Percentiles rank a stretch among this genome's conserved stretches.
phyloP scores from a whole-genome alignment of 1,284 basidiomycete species.

The Fomitiporia mediterranea region DNA sequence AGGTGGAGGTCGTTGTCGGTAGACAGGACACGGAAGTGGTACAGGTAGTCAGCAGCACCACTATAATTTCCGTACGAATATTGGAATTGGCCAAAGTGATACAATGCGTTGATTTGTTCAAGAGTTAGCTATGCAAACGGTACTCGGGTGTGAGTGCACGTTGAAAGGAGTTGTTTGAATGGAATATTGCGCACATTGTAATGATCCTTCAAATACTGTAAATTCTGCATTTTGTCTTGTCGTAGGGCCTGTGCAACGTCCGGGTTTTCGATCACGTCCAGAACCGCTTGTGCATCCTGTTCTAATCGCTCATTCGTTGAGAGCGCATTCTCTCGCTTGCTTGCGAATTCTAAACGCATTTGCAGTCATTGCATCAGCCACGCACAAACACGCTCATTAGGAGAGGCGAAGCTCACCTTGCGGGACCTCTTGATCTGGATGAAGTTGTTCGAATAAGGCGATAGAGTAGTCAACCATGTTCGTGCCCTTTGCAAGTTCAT shows the following conservation, averaged over 20 bases:
- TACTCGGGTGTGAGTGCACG: conserved; percentile 14
- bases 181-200: conserved; percentile 61
- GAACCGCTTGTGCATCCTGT: conserved; percentile 86
- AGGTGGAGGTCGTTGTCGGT: conserved; percentile 89
- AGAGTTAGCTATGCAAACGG: conserved; percentile 66
- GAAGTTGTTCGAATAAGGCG: conserved; percentile 71
- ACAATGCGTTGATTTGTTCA: conserved; percentile 93
- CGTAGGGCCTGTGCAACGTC: conserved; percentile 87
- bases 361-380: not conserved
- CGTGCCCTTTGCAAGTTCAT: conserved; percentile 95
- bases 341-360: conserved; percentile 63
- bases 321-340: conserved; percentile 77
- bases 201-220: conserved; percentile 91
- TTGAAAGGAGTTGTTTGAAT: conserved; percentile 6
- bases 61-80: conserved; percentile 97
- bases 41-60: conserved; percentile 94
- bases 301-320: conserved; percentile 81
- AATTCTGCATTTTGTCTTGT: conserved; percentile 96
- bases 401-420: conserved; percentile 43
- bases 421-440: conserved; percentile 65
- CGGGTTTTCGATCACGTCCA: conserved; percentile 95
- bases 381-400: not conserved
- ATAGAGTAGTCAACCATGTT: conserved; percentile 95
- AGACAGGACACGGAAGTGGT: conserved; percentile 97
- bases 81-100: conserved; percentile 98